Evolutionary conservation across 2,329 filamentous ascomycete species (phyloP).

Genomic region (Pseudocercospora crystallina): DNA sequence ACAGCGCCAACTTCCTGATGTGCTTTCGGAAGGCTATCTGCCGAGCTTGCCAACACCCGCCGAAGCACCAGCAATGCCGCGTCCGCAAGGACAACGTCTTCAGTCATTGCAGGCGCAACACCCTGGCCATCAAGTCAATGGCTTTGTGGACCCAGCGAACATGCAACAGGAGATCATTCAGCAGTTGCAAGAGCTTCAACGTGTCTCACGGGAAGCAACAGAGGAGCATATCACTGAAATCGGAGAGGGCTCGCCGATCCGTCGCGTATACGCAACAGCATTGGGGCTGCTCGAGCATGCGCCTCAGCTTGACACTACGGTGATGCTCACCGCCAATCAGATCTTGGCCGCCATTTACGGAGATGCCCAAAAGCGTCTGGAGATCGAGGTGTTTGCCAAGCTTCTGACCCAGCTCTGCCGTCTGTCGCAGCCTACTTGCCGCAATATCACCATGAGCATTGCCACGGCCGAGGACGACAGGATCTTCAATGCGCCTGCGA

Average conservation of each 20-base stretch:
- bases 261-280: conserved; percentile 59
- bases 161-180: conserved; percentile 55
- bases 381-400: conserved; percentile 63
- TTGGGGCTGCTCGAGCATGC: conserved; percentile 54
- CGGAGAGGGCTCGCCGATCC: conserved; percentile 53
- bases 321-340: conserved; percentile 6
- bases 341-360: conserved; percentile 50
- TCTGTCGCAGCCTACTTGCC: conserved; percentile 57
- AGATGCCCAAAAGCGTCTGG: conserved; percentile 55
- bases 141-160: conserved; percentile 57
- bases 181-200: conserved; percentile 58
- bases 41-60: conserved; percentile 63
- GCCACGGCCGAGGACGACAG: conserved; percentile 57
- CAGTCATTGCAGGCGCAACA: conserved; percentile 26
- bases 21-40: conserved; percentile 63
- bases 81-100: conserved; percentile 54
- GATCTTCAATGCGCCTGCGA: conserved; percentile 62
- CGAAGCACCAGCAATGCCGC: conserved; percentile 61
- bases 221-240: conserved; percentile 61
- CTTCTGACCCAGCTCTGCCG: conserved; percentile 63
- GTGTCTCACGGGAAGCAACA: conserved; percentile 54
- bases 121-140: conserved; percentile 52
- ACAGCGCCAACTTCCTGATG: conserved; percentile 61
- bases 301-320: conserved; percentile 51
- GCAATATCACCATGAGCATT: conserved; percentile 53